Evolutionary conservation across 768 basidiomycete species (phyloP).

Genomic region (Boletus eberwhitei): DNA sequence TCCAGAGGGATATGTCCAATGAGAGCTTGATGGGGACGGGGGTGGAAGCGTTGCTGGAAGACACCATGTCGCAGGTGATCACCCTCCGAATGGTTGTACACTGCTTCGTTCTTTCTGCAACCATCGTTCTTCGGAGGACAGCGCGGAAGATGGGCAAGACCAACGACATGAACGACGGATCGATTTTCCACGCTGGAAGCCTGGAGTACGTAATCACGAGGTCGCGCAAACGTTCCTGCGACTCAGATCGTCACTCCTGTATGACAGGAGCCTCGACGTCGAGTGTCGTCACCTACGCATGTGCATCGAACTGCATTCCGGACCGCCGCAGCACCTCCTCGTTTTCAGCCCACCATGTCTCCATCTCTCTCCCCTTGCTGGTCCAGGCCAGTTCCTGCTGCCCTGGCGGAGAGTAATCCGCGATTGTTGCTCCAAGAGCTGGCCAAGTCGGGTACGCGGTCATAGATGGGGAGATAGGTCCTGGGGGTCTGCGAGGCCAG

Average conservation of each 20-base stretch:
- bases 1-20: neutral
- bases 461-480: too few relatives aligned
- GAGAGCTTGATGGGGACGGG: neutral
- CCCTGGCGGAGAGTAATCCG: too few relatives aligned
- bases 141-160: neutral
- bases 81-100: neutral
- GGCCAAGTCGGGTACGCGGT: too few relatives aligned
- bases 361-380: constrained; percentile 17
- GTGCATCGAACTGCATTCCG: constrained; percentile 26
- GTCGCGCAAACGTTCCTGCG: neutral
- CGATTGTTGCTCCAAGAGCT: too few relatives aligned
- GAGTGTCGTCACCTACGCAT: neutral
- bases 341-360: constrained; percentile 28
- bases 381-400: constrained; percentile 39
- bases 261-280: neutral
- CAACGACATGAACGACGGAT: neutral
- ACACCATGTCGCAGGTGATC: neutral
- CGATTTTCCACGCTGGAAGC: neutral
- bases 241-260: neutral
- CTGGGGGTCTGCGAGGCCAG: too few relatives aligned
- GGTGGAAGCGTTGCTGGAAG: neutral
- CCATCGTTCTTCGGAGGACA: neutral
- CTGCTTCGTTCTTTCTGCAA: neutral
- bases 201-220: neutral
- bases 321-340: constrained; percentile 18